These are phyloP conservation scores for Candida sakaeoensis DNA, from an alignment of 805 yeast species.

Conservation along the genomic window DNA sequence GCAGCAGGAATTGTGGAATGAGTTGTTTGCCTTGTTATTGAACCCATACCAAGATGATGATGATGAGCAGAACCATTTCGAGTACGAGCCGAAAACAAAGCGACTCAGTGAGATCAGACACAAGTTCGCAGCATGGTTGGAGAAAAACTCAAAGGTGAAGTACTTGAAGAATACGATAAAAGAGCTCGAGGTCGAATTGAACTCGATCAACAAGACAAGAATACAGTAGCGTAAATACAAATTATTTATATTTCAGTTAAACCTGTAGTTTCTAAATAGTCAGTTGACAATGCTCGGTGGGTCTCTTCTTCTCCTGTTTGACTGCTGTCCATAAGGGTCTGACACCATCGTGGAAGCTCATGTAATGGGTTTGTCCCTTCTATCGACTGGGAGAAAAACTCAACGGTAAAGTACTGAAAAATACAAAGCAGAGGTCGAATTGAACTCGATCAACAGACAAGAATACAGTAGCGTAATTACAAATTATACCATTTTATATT, in stretches of 20 bases:
- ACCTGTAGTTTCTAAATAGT: too few relatives aligned
- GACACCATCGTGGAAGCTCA: too few relatives aligned
- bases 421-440: conserved; percentile 31
- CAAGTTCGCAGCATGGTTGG: conserved; percentile 43
- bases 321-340: too few relatives aligned
- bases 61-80: too few relatives aligned
- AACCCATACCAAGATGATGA: conserved; percentile 45
- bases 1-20: conserved; percentile 69
- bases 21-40: conserved; percentile 58
- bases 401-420: conserved; percentile 20
- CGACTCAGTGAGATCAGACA: conserved; percentile 30
- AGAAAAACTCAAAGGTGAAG: conserved; percentile 14
- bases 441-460: conserved; percentile 14
- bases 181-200: conserved; percentile 31
- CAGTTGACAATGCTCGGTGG: too few relatives aligned
- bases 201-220: conserved; percentile 12
- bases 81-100: conserved; percentile 38
- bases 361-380: too few relatives aligned
- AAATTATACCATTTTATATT: too few relatives aligned
- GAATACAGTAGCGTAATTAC: conserved; percentile 4
- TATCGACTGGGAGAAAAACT: conserved; percentile 31
- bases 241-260: too few relatives aligned
- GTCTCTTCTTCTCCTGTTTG: too few relatives aligned
- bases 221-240: conserved; percentile 1
- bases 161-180: conserved; percentile 28